phyloP scores from a whole-genome alignment of 768 basidiomycete species.

The Kwoniella dejecticola region DNA sequence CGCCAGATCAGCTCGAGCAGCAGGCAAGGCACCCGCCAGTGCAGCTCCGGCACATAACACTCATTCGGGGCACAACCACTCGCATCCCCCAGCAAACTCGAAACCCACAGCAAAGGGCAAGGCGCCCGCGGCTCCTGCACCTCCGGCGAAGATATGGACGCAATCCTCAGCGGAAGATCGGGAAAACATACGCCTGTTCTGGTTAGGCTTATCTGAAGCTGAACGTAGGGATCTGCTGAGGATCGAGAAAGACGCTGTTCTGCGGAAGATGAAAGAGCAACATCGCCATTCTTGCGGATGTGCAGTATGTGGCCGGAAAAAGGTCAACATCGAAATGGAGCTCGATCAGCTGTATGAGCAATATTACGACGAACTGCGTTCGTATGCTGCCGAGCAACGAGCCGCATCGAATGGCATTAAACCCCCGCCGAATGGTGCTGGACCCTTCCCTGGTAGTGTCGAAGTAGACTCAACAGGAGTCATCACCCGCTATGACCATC shows the following conservation, averaged over 20 bases:
- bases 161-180: slow-evolving; percentile 89
- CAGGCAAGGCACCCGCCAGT: slow-evolving; percentile 55
- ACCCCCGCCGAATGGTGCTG: slow-evolving; percentile 90
- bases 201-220: slow-evolving; percentile 88
- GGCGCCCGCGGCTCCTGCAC: slow-evolving; percentile 41
- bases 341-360: slow-evolving; percentile 99
- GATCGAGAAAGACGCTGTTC: slow-evolving; percentile 96
- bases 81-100: slow-evolving; percentile 58
- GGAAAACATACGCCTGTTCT: slow-evolving; percentile 96
- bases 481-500: slow-evolving; percentile 61
- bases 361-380: slow-evolving; percentile 99
- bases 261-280: slow-evolving; percentile 99
- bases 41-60: slow-evolving; percentile 35
- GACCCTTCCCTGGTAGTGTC: slow-evolving; percentile 97
- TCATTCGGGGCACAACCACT: slow-evolving; percentile 57
- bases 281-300: slow-evolving; percentile 95
- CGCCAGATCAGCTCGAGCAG: slow-evolving; percentile 55
- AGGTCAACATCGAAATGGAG: slow-evolving; percentile 98
- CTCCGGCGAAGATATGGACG: slow-evolving; percentile 79
- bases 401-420: slow-evolving; percentile 79
- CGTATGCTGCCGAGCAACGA: slow-evolving; percentile 76
- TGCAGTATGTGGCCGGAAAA: slow-evolving; percentile 95
- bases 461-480: slow-evolving; percentile 90
- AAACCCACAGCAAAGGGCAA: slow-evolving; percentile 47
- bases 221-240: slow-evolving; percentile 90